Evolutionary conservation across 352 stramenopile species (phyloP).

Genomic region (Phytophthora parvispora): DNA sequence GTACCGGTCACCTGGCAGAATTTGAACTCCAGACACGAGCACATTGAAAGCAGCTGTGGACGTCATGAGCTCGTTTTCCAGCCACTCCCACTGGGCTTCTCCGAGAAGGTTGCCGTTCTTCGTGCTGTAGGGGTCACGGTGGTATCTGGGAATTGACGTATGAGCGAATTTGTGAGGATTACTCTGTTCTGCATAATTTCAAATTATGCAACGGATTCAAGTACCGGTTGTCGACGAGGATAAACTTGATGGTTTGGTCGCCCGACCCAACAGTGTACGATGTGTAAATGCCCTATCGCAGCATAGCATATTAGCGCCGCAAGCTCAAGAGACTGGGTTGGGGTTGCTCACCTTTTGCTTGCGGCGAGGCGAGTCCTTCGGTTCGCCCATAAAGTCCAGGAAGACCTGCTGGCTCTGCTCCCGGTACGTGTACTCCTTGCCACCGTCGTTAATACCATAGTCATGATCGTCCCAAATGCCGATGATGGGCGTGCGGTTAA

Average conservation of each 20-base stretch:
- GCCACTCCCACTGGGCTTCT: slow-evolving; percentile 85
- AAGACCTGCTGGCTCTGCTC: slow-evolving; percentile 88
- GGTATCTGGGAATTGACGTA: slow-evolving; percentile 56
- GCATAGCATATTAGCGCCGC: background rate
- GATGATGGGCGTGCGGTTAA: slow-evolving; percentile 75
- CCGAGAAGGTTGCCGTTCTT: slow-evolving; percentile 81
- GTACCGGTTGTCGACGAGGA: slow-evolving; percentile 87
- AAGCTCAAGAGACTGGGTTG: background rate
- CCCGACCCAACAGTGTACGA: slow-evolving; percentile 79
- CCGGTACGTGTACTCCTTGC: slow-evolving; percentile 79
- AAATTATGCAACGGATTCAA: background rate
- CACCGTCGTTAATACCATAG: slow-evolving; percentile 92
- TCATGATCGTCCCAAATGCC: slow-evolving; percentile 94
- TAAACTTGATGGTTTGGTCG: slow-evolving; percentile 86
- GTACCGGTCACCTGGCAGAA: slow-evolving; percentile 86
- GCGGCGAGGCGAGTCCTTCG: slow-evolving; percentile 74
- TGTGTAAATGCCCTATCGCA: slow-evolving; percentile 83
- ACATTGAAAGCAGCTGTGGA: slow-evolving; percentile 94
- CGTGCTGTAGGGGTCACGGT: slow-evolving; percentile 80
- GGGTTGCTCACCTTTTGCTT: slow-evolving; percentile 73
- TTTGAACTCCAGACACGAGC: slow-evolving; percentile 93
- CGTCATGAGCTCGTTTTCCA: slow-evolving; percentile 82
- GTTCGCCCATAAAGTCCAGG: slow-evolving; percentile 87
- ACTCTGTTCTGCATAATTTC: background rate
- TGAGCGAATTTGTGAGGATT: background rate